Conservation (phyloP, 164 flowering plant species). For the Malania oleifera region DNA sequence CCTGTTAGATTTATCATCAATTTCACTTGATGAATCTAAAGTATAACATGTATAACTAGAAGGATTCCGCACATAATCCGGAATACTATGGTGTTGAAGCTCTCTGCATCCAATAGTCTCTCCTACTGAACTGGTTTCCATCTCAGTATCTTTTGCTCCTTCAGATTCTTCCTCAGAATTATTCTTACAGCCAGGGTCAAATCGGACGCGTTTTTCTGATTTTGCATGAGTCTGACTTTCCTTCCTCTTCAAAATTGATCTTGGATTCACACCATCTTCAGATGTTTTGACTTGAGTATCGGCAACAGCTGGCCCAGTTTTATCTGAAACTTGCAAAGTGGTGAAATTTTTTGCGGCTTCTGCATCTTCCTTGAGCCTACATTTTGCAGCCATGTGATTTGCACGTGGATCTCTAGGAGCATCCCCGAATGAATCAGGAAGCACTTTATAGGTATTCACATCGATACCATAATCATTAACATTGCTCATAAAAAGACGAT, state of each 20-base stretch:
- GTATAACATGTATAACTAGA: constrained; percentile 65
- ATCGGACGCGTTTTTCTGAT: constrained; percentile 73
- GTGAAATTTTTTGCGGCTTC: constrained; percentile 31
- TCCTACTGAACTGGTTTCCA: constrained; percentile 18
- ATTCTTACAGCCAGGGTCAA: constrained; percentile 35
- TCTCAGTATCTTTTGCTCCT: constrained; percentile 14
- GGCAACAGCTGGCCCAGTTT: constrained; percentile 1
- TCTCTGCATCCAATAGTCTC: constrained; percentile 14
- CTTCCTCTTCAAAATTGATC: constrained; percentile 75
- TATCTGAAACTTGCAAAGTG: constrained; percentile 29
- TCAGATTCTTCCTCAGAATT: constrained; percentile 19
- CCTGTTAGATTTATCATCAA: constrained; percentile 58
- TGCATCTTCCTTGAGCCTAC: constrained; percentile 66
- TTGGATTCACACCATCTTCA: constrained; percentile 34
- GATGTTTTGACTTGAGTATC: constrained; percentile 13
- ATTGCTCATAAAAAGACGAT: constrained; percentile 56
- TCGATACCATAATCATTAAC: constrained; percentile 38
- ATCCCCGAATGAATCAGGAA: constrained; percentile 44
- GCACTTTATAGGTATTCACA: constrained; percentile 27
- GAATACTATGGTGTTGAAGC: constrained; percentile 32
- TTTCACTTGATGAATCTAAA: constrained; percentile 47
- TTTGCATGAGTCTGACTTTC: constrained; percentile 32
- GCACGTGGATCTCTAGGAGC: constrained; percentile 70
- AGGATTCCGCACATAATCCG: constrained; percentile 79
- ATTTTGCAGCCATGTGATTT: constrained; percentile 60